Evolutionary conservation across 1,139 yeast genomes (phyloP).

Genomic region (Diutina ranongensis): DNA sequence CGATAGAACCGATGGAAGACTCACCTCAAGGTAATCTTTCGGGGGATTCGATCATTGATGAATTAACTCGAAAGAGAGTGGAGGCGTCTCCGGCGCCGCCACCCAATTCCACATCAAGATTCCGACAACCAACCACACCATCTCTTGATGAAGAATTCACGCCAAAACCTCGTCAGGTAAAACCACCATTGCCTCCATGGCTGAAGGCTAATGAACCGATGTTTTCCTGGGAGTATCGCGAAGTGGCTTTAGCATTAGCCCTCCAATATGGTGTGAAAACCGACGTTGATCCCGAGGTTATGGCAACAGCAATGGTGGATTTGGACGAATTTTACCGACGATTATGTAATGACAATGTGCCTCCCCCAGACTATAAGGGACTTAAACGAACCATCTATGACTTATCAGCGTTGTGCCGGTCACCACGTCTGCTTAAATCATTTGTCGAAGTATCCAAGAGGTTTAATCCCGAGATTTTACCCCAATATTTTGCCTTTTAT

Average conservation of each 20-base stretch:
- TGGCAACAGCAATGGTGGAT: background rate
- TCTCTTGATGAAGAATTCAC: background rate
- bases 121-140: too few relatives aligned
- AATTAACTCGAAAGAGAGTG: too few relatives aligned
- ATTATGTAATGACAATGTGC: background rate
- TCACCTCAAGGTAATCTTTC: too few relatives aligned
- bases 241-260: background rate
- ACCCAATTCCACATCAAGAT: too few relatives aligned
- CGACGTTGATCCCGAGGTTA: background rate
- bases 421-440: background rate
- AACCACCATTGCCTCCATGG: conserved; percentile 2
- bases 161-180: background rate
- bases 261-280: background rate
- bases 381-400: background rate
- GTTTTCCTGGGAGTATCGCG: background rate
- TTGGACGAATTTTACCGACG: background rate
- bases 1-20: background rate
- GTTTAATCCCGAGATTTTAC: background rate
- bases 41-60: too few relatives aligned
- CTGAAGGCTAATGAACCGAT: background rate
- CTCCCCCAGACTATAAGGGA: background rate
- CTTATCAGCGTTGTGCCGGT: background rate
- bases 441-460: background rate
- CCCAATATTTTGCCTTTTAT: background rate
- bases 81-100: too few relatives aligned